Evolutionary conservation across 2,329 filamentous ascomycete genomes (phyloP), one percentile per base, ranked within the genome.

Genomic region (Fusarium caatingaense): DNA sequence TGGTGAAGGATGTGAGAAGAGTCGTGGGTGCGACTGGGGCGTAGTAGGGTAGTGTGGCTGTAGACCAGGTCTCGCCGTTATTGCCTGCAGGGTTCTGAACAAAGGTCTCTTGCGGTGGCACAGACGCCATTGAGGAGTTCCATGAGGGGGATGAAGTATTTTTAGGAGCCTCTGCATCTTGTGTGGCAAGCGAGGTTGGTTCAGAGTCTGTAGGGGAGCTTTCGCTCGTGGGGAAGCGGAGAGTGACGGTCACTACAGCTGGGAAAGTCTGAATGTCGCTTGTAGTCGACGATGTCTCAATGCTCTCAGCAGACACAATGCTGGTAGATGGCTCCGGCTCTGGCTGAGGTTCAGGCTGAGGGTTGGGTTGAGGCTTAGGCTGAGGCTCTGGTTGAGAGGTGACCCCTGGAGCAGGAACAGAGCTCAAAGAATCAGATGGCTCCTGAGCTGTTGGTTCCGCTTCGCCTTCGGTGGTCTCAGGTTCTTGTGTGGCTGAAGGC

Each of bases 1-100:
- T 50, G 6, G 63, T 56, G 9, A 37, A 30, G 9, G 54, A 45
- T n/a, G 63, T 69, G 28, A 61, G 56, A 21, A 64, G 42, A 56
- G 63, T 73, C 20, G 68, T 73, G 23, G 49, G 51, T n/a, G 58
- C 63, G 20, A 54, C 46, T 27, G 63, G 51, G 32, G 60, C 48
- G 32, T 42, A 37, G 28, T 66, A 54, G 32, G 64, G 51, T 25
- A 40, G 42, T 6, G 46, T 49, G 18, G 32, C 23, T 15, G 64
- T 62, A n/a, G 66, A 62, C 44, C 53, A 59, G 32, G 66, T 50
- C 18, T 58, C 60, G 16, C 25, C 54, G 28, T 64, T 54, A 11
- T 46, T 21, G 11, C 49, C 60, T 18, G 45, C 47, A 46, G 50
- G 47, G 44, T 37, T 25, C 16, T 40, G 55, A n/a, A 53, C 53